These are phyloP conservation scores for Ajuga reptans DNA, from an alignment of 305 asterid species.

Conservation along the genomic window DNA sequence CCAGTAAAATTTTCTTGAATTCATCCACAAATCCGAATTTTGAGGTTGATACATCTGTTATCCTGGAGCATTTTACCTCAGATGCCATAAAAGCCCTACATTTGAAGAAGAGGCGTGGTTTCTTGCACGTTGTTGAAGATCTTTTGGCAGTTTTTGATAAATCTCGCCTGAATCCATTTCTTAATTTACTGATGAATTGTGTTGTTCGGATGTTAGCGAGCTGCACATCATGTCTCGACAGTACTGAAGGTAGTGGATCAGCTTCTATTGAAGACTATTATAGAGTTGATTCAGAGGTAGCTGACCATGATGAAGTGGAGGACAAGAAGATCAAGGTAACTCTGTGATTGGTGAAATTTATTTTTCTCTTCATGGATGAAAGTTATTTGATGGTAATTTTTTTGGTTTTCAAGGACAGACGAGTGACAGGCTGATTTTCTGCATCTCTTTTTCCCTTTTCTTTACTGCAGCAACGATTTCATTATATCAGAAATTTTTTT, in stretches of 20 bases:
- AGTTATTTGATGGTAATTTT: background rate
- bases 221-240: constrained; percentile 53
- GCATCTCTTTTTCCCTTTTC: background rate
- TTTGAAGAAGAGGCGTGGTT: constrained; percentile 74
- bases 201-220: constrained; percentile 60
- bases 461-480: background rate
- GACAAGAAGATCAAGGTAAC: constrained; percentile 51
- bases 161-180: constrained; percentile 59
- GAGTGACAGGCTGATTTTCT: background rate
- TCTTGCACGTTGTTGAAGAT: constrained; percentile 80
- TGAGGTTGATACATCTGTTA: constrained; percentile 34
- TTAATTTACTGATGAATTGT: constrained; percentile 60
- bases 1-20: constrained; percentile 25
- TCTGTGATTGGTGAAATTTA: constrained; percentile 10
- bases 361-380: constrained; percentile 3
- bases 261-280: constrained; percentile 24
- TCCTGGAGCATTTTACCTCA: constrained; percentile 52
- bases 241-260: constrained; percentile 26
- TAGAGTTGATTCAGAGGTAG: constrained; percentile 24
- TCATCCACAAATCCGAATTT: constrained; percentile 31
- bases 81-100: constrained; percentile 47
- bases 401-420: constrained; percentile 3
- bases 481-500: background rate
- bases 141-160: constrained; percentile 78
- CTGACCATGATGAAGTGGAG: constrained; percentile 35